A percentile compares a stretch with the other conserved stretches of the same genome.
These are phyloP conservation scores for Elsinoe perseae DNA, from an alignment of 2,329 filamentous ascomycete species.

Conservation along the genomic window DNA sequence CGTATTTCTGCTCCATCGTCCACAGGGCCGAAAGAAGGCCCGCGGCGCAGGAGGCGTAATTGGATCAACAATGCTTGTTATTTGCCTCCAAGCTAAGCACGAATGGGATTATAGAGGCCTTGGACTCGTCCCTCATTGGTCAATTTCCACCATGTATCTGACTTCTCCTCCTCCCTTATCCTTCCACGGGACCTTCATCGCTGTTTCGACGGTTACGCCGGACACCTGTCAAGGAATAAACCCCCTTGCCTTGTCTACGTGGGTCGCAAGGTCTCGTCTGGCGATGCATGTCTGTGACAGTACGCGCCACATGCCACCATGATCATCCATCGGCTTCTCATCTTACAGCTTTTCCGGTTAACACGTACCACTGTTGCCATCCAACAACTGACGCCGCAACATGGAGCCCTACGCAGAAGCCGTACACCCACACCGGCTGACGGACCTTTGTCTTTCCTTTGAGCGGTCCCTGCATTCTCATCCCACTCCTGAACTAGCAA, in stretches of 20 bases:
- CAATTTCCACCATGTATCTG: not conserved
- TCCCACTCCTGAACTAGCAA: slow-evolving; percentile 15
- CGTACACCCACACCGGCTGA: slow-evolving; percentile 13
- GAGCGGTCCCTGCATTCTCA: slow-evolving; percentile 13
- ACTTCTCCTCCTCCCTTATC: not conserved
- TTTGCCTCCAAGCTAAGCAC: slow-evolving; percentile 9
- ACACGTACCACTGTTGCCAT: slow-evolving; percentile 12
- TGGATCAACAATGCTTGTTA: not conserved
- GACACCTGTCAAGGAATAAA: slow-evolving; percentile 7
- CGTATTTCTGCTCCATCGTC: not conserved
- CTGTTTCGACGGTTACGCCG: slow-evolving; percentile 14
- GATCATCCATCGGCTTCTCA: not conserved
- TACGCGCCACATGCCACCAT: slow-evolving; percentile 9
- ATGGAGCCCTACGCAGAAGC: slow-evolving; percentile 1
- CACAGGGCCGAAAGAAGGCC: not conserved
- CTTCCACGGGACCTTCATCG: slow-evolving; percentile 9
- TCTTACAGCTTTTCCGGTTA: slow-evolving; percentile 8
- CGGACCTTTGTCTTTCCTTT: slow-evolving; percentile 13
- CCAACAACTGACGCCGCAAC: slow-evolving; percentile 10
- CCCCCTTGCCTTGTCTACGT: not conserved
- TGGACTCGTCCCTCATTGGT: not conserved
- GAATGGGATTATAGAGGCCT: slow-evolving; percentile 8
- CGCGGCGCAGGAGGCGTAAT: slow-evolving; percentile 6
- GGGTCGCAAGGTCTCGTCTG: slow-evolving; percentile 9
- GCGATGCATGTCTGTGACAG: slow-evolving; percentile 3